These are phyloP conservation scores for Hygrophila difformis DNA, from an alignment of 257 asterid species.

Conservation along the genomic window DNA sequence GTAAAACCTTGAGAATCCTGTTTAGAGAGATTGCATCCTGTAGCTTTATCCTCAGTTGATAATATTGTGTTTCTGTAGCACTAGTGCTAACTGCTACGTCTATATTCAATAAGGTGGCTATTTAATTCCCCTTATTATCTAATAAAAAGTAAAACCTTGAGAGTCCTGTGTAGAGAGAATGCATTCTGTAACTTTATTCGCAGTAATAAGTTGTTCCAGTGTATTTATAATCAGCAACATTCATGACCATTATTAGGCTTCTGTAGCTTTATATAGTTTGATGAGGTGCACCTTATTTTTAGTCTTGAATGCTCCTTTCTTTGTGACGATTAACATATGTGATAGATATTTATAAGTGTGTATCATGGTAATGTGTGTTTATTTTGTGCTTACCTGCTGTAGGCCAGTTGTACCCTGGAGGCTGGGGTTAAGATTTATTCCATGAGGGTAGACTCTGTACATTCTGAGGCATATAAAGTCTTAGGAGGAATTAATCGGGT, in stretches of 20 bases:
- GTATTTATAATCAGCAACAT: neutral
- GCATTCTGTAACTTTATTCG: neutral
- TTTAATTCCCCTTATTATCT: neutral
- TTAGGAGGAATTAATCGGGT: slow-evolving; percentile 96
- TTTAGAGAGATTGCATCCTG: neutral
- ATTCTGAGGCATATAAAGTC: slow-evolving; percentile 95
- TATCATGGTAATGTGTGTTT: neutral
- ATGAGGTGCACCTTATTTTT: neutral
- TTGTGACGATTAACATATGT: no score
- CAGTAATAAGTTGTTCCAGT: slow-evolving; percentile 1
- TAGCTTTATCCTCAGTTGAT: neutral
- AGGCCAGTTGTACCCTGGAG: slow-evolving; percentile 99
- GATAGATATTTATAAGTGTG: neutral
- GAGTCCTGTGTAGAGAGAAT: slow-evolving; percentile 4
- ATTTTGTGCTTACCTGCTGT: slow-evolving; percentile 12
- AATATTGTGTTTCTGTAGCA: no score
- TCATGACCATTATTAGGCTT: slow-evolving; percentile 2
- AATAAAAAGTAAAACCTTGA: neutral
- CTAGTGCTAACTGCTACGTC: no score
- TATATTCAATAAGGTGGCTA: neutral
- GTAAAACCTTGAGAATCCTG: slow-evolving; percentile 7
- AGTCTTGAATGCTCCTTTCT: neutral
- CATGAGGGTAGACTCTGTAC: slow-evolving; percentile 92
- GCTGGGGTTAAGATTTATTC: slow-evolving; percentile 98
- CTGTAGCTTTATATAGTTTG: no score